phyloP scores from a whole-genome alignment of 305 asterid species.

The Salvia sclarea region DNA sequence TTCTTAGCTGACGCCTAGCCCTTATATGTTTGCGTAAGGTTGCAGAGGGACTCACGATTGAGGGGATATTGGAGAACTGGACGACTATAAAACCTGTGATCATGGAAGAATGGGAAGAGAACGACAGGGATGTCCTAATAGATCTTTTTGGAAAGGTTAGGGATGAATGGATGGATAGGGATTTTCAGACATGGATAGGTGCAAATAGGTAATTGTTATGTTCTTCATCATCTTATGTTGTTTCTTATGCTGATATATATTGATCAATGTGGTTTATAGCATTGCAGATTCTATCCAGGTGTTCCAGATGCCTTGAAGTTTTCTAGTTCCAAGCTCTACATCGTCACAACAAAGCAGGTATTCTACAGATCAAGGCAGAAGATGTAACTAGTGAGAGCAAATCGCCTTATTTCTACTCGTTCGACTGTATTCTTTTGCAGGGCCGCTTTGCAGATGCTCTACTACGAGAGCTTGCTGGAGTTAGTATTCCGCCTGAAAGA shows the following conservation, averaged over 20 bases:
- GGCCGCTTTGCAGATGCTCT: slow-evolving; percentile 87
- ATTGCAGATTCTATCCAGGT: slow-evolving; percentile 91
- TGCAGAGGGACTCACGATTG: slow-evolving; percentile 73
- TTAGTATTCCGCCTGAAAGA: slow-evolving; percentile 71
- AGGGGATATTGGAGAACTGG: slow-evolving; percentile 81
- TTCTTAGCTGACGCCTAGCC: slow-evolving; percentile 23
- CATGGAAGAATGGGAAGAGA: slow-evolving; percentile 81
- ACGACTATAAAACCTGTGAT: slow-evolving; percentile 67
- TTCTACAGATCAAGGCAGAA: background rate
- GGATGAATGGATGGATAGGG: slow-evolving; percentile 89
- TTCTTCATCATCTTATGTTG: slow-evolving; percentile 11
- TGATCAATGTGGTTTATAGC: slow-evolving; percentile 17
- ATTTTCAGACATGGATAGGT: slow-evolving; percentile 80
- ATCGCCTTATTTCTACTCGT: background rate
- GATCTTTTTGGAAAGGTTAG: slow-evolving; percentile 91
- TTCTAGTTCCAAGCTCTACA: slow-evolving; percentile 85
- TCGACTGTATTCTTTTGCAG: slow-evolving; percentile 35
- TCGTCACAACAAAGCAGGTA: slow-evolving; percentile 96
- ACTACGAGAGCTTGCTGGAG: slow-evolving; percentile 84
- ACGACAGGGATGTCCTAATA: slow-evolving; percentile 59
- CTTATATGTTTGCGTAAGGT: slow-evolving; percentile 53
- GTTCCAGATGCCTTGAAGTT: slow-evolving; percentile 92
- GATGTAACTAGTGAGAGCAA: background rate
- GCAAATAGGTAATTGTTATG: slow-evolving; percentile 68
- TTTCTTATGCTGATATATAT: slow-evolving; percentile 13